A percentile compares a stretch with the other conserved stretches of the same genome.
These are phyloP conservation scores for Clavispora fructus DNA, from an alignment of 805 yeast genomes.

Conservation along the genomic window DNA sequence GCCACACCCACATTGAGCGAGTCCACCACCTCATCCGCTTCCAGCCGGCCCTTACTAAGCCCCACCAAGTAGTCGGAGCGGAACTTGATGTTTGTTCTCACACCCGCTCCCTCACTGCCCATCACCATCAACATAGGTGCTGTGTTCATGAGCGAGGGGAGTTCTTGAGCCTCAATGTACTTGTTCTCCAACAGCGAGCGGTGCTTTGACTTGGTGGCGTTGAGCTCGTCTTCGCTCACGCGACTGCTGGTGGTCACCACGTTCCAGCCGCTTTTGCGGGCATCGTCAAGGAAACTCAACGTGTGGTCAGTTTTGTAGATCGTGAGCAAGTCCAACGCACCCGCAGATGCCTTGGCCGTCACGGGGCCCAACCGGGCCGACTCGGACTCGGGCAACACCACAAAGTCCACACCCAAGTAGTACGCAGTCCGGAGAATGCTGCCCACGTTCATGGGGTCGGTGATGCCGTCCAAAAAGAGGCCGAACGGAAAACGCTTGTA, in stretches of 20 bases:
- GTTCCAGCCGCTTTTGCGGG: slow-evolving; percentile 62
- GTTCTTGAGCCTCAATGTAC: slow-evolving; percentile 34
- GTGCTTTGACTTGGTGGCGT: slow-evolving; percentile 20
- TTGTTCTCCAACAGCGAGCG: slow-evolving; percentile 28
- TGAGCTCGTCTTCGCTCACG: slow-evolving; percentile 18
- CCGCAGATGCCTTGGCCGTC: slow-evolving; percentile 77
- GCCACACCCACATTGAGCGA: slow-evolving; percentile 91
- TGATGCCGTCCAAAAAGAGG: slow-evolving; percentile 67
- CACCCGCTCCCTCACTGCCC: slow-evolving; percentile 85
- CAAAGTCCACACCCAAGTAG: slow-evolving; percentile 77
- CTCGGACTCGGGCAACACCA: slow-evolving; percentile 63
- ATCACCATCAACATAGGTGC: slow-evolving; percentile 67
- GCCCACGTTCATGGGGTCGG: slow-evolving; percentile 86
- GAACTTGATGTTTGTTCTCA: slow-evolving; percentile 58
- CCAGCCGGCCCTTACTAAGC: slow-evolving; percentile 28
- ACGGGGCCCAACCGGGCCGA: slow-evolving; percentile 73
- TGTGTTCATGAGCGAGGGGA: slow-evolving; percentile 38
- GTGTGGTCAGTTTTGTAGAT: slow-evolving; percentile 58
- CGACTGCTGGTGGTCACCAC: slow-evolving; percentile 57
- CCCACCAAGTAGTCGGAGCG: slow-evolving; percentile 51
- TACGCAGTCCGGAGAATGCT: slow-evolving; percentile 77
- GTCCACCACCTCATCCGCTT: slow-evolving; percentile 45
- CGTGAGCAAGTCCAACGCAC: slow-evolving; percentile 72
- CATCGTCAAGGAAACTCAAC: slow-evolving; percentile 52
- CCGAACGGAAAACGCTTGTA: slow-evolving; percentile 52